Conservation (phyloP, 345 rosid genomes). For the Populus ilicifolia region DNA sequence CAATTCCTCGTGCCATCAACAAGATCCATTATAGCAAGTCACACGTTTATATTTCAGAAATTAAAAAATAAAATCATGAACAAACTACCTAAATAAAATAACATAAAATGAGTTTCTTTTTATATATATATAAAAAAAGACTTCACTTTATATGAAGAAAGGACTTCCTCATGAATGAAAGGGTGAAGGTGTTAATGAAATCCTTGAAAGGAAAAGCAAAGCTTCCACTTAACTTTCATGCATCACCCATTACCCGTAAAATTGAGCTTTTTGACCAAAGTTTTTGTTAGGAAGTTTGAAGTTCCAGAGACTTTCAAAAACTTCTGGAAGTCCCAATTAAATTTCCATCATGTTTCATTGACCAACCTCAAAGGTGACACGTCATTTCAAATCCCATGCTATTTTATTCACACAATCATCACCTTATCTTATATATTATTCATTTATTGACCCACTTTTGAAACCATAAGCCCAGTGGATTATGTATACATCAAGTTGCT, state of each 20-base stretch:
- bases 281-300: neutral
- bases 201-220: neutral
- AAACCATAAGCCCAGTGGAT: neutral
- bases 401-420: neutral
- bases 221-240: neutral
- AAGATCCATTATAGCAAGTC: no score
- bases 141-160: no score
- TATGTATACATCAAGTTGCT: neutral
- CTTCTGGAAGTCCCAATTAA: neutral
- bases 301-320: conserved; percentile 4
- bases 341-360: neutral
- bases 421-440: neutral
- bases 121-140: no score
- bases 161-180: neutral
- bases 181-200: neutral
- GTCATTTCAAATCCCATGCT: neutral
- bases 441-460: conserved; percentile 11
- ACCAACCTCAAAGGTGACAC: neutral
- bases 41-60: no score
- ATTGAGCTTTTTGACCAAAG: neutral
- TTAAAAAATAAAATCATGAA: no score
- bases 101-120: no score
- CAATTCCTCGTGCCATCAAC: no score
- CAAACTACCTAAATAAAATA: no score
- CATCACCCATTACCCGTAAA: no score